Base-by-base conservation (phyloP, 73 alveolate species). In the Effrenium voratum region DNA sequence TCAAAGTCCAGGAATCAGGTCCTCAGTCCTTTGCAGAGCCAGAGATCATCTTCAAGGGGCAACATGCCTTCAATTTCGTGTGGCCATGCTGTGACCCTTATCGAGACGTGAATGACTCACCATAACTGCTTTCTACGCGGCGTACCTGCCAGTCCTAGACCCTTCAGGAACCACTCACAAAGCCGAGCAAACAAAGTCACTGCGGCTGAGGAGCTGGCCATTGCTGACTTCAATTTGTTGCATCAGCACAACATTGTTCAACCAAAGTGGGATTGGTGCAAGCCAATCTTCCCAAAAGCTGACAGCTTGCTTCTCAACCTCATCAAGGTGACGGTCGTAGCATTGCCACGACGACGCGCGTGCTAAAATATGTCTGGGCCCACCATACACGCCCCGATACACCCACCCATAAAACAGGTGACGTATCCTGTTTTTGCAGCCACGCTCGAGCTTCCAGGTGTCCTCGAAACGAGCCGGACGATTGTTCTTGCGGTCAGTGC, bases 271-370 rank as follows among this genome's bases (percentile, higher is more conserved):
- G 41, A 77, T 43, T 38, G 60, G 66, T 10, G 41, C 41, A 44
- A 77, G 44, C 88, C 88, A 77, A 6, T 77, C 28, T 63, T 38
- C 30, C 88, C 88, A 77, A 43, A 77, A 77, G 30, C 36, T 10
- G 19, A 38, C 88, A 40, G 88, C 41, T 77, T 77, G 88, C 88
- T 77, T 77, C 60, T 77, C 41, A 30, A 77, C 88, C 88, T 77
- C 88, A 6, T 44, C 6, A 63, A 0, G 38, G 41, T 77, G 88
- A 0, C 16, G 5, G 40, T 77, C 24, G 88, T 77, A 41, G 16
- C 88, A 77, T 4, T n/a, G 0, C 79, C 44, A 28, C 16, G 79
- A 66, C 2, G 1, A 16, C 10, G 5, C 1, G 16, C 0, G n/a
- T 16, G 79, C 34, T n/a, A n/a, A n/a, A n/a, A n/a, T n/a, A n/a